A percentile compares a stretch with the other conserved stretches of the same genome.
Conservation (phyloP, 768 basidiomycete species). For the Heimioporus sp. region DNA sequence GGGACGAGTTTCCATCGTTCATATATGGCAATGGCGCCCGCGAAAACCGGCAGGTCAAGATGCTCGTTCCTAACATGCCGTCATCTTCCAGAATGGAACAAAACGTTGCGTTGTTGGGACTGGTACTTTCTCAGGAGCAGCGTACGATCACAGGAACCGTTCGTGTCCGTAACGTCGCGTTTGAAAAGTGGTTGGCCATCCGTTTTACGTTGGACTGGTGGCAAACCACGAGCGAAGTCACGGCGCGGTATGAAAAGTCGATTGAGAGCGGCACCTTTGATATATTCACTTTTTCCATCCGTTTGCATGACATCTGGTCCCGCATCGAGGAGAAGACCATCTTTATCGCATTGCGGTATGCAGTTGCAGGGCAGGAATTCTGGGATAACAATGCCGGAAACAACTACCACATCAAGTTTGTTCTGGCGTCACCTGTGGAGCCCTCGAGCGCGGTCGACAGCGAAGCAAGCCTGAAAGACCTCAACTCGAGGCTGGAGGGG, state of each 20-base stretch:
- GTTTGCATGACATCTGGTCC: constrained; percentile 73
- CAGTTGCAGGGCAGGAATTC: constrained; percentile 67
- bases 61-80: constrained; percentile 72
- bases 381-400: constrained; percentile 89
- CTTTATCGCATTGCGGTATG: constrained; percentile 72
- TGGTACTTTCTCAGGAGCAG: constrained; percentile 51
- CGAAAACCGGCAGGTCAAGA: constrained; percentile 43
- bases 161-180: constrained; percentile 83
- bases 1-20: constrained; percentile 75
- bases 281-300: constrained; percentile 73
- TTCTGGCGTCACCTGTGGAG: constrained; percentile 21
- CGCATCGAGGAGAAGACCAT: constrained; percentile 83
- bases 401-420: constrained; percentile 80
- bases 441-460: constrained; percentile 34
- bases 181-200: constrained; percentile 81
- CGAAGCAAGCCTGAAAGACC: constrained; percentile 51
- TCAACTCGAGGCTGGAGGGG: constrained; percentile 65
- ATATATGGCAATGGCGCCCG: constrained; percentile 49
- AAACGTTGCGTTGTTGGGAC: constrained; percentile 53
- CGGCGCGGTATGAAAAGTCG: constrained; percentile 61
- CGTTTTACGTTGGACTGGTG: constrained; percentile 93
- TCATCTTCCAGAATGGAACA: constrained; percentile 34
- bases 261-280: constrained; percentile 47
- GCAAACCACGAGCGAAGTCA: constrained; percentile 95
- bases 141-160: constrained; percentile 67